Evolutionary conservation across 1,139 yeast species (phyloP).

Genomic region (Scheffersomyces stambukii): DNA sequence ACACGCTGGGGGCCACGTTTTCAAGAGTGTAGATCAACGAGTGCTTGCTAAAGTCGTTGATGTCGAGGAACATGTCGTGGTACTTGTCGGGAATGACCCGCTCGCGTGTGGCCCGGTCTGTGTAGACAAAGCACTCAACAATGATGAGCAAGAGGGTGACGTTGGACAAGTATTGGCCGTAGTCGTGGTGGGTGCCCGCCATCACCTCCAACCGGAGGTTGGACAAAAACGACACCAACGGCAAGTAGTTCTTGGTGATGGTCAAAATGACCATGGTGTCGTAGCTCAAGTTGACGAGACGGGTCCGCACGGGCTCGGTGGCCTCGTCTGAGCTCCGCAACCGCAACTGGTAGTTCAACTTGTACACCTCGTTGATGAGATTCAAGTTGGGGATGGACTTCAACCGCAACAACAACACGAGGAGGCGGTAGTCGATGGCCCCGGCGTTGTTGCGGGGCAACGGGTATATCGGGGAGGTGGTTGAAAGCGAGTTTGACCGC

Average conservation of each 20-base stretch:
- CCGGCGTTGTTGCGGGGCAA: constrained; percentile 29
- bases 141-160: constrained; percentile 18
- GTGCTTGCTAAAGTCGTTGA: background rate
- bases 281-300: constrained; percentile 28
- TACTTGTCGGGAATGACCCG: constrained; percentile 7
- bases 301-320: background rate
- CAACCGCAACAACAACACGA: constrained; percentile 28
- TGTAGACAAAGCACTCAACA: constrained; percentile 10
- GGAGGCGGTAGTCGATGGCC: constrained; percentile 19
- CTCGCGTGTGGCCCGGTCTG: background rate
- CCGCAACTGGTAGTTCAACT: constrained; percentile 36
- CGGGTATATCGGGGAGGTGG: constrained; percentile 23
- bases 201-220: constrained; percentile 14
- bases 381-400: constrained; percentile 36
- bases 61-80: constrained; percentile 5
- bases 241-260: constrained; percentile 27
- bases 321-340: constrained; percentile 13
- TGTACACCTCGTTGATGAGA: constrained; percentile 37
- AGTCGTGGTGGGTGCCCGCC: constrained; percentile 5
- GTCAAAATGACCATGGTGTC: constrained; percentile 28
- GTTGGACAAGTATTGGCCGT: constrained; percentile 15
- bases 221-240: constrained; percentile 24
- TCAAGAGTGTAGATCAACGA: constrained; percentile 7
- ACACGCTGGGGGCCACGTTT: too few relatives aligned
- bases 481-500: background rate